Percentiles rank a stretch among this genome's conserved stretches.
These are phyloP conservation scores for Xylaria sp. DNA, from an alignment of 495 filamentous ascomycete genomes.

Conservation along the genomic window DNA sequence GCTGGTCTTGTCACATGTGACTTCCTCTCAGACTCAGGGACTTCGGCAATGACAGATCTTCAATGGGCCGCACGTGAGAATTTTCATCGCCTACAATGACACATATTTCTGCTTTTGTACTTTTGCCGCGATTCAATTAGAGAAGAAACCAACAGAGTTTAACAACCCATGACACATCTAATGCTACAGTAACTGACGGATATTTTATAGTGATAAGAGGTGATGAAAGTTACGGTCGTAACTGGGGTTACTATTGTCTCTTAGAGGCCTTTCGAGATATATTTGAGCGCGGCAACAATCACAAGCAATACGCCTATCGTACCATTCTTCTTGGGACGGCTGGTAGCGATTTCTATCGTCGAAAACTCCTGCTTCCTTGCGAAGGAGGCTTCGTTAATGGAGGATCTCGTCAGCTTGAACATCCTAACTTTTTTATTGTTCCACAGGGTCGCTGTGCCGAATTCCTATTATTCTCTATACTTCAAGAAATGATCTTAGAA, in stretches of 20 bases:
- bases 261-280: conserved; percentile 23
- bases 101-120: no score
- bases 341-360: conserved; percentile 14
- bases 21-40: conserved; percentile 26
- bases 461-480: conserved; percentile 18
- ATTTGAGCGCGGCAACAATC: conserved; percentile 17
- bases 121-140: neutral
- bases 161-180: neutral
- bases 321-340: conserved; percentile 7
- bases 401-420: conserved; percentile 21
- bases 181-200: neutral
- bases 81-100: neutral
- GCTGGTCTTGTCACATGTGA: conserved; percentile 21
- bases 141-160: neutral
- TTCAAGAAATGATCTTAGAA: neutral
- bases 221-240: conserved; percentile 28
- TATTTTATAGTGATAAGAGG: conserved; percentile 11
- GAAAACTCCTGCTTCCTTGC: neutral
- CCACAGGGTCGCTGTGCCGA: conserved; percentile 29
- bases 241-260: conserved; percentile 27
- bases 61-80: conserved; percentile 28
- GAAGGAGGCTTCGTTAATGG: conserved; percentile 27
- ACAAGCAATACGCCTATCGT: neutral
- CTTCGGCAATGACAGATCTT: conserved; percentile 25
- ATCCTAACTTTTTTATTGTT: conserved; percentile 24